Percentiles rank a stretch among this genome's conserved stretches.
phyloP scores from a whole-genome alignment of 2,329 filamentous ascomycete species.

The Xylaria hypoxylon region DNA sequence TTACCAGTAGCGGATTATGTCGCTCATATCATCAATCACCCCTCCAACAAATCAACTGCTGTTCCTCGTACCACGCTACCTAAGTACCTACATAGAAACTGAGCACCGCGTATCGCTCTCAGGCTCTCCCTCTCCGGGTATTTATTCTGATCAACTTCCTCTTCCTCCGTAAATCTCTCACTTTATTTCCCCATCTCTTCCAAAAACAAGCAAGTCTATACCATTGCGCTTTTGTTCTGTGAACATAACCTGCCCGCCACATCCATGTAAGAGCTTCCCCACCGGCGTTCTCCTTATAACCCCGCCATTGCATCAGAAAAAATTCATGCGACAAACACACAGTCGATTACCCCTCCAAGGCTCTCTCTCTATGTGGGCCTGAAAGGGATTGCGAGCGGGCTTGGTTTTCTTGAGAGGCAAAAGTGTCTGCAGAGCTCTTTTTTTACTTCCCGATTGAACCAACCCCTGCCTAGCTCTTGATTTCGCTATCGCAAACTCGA shows the following conservation, averaged over 20 bases:
- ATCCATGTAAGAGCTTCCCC: conserved; percentile 41
- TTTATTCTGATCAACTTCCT: conserved; percentile 36
- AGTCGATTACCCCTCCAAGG: conserved; percentile 35
- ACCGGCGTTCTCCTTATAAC: conserved; percentile 25
- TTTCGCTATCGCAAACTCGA: conserved; percentile 1
- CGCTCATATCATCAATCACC: conserved; percentile 37
- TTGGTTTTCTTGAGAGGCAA: conserved; percentile 12
- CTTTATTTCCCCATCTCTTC: conserved; percentile 21
- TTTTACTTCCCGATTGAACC: conserved; percentile 15
- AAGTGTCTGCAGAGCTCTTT: conserved; percentile 6
- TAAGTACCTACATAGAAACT: background rate
- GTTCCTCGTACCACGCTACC: conserved; percentile 35
- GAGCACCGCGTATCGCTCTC: conserved; percentile 29
- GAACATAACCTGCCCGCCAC: conserved; percentile 6
- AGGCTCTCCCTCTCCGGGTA: conserved; percentile 27
- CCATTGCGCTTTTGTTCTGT: conserved; percentile 11
- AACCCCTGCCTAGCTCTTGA: conserved; percentile 20
- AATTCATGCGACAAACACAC: conserved; percentile 23
- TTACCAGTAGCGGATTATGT: conserved; percentile 28
- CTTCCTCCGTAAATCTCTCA: conserved; percentile 32
- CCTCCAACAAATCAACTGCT: conserved; percentile 40
- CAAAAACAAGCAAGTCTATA: conserved; percentile 12
- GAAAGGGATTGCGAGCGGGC: background rate
- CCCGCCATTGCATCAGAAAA: conserved; percentile 40
- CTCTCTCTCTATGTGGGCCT: conserved; percentile 3